Percentiles rank a stretch among this genome's conserved stretches.
Evolutionary conservation across 345 rosid species (phyloP).

Genomic region (Lumnitzera racemosa): DNA sequence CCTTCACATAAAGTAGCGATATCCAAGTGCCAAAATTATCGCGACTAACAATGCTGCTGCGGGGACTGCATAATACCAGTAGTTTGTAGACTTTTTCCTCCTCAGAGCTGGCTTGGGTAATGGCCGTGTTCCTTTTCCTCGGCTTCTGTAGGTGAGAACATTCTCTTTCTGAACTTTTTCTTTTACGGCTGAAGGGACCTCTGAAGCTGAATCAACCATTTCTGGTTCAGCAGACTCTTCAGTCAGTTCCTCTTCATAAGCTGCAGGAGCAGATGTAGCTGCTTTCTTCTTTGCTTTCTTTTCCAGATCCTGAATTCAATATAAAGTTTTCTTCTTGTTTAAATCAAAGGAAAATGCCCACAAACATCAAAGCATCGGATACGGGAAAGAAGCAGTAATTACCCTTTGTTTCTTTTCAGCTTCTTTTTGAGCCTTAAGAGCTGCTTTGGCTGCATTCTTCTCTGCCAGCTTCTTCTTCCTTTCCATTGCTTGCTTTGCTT

Average conservation of each 20-base stretch:
- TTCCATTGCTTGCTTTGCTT: conserved; percentile 86
- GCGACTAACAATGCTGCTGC: conserved; percentile 42
- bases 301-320: conserved; percentile 63
- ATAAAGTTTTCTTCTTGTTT: neutral
- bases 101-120: conserved; percentile 64
- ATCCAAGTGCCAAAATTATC: conserved; percentile 36
- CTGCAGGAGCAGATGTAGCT: conserved; percentile 20
- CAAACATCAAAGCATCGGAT: neutral
- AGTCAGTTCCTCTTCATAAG: conserved; percentile 32
- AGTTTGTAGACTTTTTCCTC: conserved; percentile 64
- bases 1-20: conserved; percentile 36
- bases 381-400: conserved; percentile 17
- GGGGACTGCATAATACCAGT: conserved; percentile 62
- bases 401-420: conserved; percentile 90
- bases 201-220: conserved; percentile 28
- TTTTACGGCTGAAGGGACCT: conserved; percentile 27
- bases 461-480: conserved; percentile 94
- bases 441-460: conserved; percentile 86
- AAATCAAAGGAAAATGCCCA: neutral
- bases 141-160: conserved; percentile 22
- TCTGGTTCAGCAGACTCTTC: conserved; percentile 51
- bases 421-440: conserved; percentile 85
- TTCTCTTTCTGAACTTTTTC: conserved; percentile 40
- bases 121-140: conserved; percentile 44
- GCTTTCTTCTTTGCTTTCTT: conserved; percentile 82